These are phyloP conservation scores for Phialemoniopsis sp. DNA, from an alignment of 2,329 filamentous ascomycete genomes.

Conservation along the genomic window DNA sequence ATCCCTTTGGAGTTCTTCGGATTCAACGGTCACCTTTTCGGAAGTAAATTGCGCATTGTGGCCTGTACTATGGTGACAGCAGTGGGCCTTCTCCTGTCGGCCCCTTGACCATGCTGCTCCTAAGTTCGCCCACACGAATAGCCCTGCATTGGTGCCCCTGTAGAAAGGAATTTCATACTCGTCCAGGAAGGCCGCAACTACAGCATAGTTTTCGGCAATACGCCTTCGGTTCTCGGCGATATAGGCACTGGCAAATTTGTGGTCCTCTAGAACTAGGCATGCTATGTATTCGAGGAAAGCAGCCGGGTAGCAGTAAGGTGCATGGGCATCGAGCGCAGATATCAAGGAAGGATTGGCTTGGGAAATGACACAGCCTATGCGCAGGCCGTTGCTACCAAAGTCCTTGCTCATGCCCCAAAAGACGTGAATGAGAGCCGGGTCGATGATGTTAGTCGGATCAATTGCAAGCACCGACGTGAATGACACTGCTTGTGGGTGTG, in stretches of 20 bases:
- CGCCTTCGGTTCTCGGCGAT: slow-evolving; percentile 31
- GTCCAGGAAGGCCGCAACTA: no score
- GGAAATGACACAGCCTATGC: slow-evolving; percentile 31
- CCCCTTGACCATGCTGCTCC: no score
- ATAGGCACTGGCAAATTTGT: slow-evolving; percentile 36
- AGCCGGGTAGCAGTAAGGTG: no score
- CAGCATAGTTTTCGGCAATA: no score
- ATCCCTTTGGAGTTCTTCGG: no score
- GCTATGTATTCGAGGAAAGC: slow-evolving; percentile 32
- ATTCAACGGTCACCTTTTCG: no score
- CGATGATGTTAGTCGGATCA: slow-evolving; percentile 35
- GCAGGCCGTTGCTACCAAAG: slow-evolving; percentile 53
- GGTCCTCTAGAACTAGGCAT: slow-evolving; percentile 37
- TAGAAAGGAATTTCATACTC: no score
- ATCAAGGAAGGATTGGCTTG: not conserved
- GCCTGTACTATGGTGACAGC: no score
- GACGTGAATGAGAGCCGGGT: slow-evolving; percentile 45
- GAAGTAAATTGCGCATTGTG: no score
- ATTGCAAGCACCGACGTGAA: slow-evolving; percentile 41
- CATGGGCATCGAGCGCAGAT: slow-evolving; percentile 41
- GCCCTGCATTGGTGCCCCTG: no score
- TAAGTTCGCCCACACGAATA: no score
- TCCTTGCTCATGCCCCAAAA: slow-evolving; percentile 44
- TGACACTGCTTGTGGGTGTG: slow-evolving; percentile 14
- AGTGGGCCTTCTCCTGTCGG: no score